A percentile compares a stretch with the other conserved stretches of the same genome.
These are phyloP conservation scores for Pascua sp. DNA, from an alignment of 1,284 basidiomycete species.

Conservation along the genomic window DNA sequence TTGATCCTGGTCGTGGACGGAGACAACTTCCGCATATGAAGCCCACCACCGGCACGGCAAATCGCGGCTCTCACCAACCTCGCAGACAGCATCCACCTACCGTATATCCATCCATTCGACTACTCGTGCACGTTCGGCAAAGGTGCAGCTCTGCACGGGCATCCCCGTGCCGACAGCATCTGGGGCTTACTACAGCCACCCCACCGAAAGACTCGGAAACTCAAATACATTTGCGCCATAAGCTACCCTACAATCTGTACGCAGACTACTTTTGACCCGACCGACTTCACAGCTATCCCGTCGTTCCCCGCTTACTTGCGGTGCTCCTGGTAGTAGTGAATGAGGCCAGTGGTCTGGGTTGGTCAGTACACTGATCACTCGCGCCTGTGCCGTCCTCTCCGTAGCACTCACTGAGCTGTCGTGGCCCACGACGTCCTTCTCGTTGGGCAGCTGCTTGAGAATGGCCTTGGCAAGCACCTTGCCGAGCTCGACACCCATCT, in stretches of 20 bases:
- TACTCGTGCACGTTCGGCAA: too few relatives aligned
- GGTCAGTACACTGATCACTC: not conserved
- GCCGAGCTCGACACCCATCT: constrained; percentile 84
- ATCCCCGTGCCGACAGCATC: too few relatives aligned
- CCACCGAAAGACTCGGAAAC: too few relatives aligned
- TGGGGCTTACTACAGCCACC: too few relatives aligned
- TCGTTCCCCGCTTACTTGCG: constrained; percentile 51
- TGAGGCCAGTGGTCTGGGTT: constrained; percentile 77
- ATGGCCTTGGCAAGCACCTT: constrained; percentile 94
- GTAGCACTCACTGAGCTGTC: constrained; percentile 69
- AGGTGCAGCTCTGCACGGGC: too few relatives aligned
- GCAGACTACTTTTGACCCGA: not conserved
- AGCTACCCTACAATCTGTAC: not conserved
- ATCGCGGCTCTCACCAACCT: too few relatives aligned
- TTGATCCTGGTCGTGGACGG: too few relatives aligned
- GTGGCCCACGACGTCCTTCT: constrained; percentile 82
- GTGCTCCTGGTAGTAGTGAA: constrained; percentile 88
- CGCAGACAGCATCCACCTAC: too few relatives aligned
- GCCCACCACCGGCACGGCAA: too few relatives aligned
- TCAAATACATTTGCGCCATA: not conserved
- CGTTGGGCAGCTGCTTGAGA: constrained; percentile 74
- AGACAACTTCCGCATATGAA: too few relatives aligned
- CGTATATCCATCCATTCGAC: too few relatives aligned
- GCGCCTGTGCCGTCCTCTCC: constrained; percentile 36
- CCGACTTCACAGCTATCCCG: not conserved